Evolutionary conservation across 192 early-diverging fungal genomes (phyloP), one percentile per base, ranked within the genome.

Genomic region (Dissophora ornata): DNA sequence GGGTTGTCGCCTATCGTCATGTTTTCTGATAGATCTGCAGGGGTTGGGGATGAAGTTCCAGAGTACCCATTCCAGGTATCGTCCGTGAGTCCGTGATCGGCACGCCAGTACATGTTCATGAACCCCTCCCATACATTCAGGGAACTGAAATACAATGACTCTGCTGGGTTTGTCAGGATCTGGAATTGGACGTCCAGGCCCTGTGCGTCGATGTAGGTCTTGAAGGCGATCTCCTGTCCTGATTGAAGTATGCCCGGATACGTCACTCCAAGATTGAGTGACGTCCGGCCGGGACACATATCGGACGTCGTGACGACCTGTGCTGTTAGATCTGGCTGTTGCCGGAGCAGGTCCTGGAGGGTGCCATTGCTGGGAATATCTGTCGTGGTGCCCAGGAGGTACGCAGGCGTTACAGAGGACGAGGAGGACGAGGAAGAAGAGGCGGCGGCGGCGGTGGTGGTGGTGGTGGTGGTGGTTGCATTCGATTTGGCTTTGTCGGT

Each of bases 31-130:
- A 67, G 4, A 26, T 71, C 69, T 3, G 15, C 7, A 2, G 69
- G 69, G 4, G n/a, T 41, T 5, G 69, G 69, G 0, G 73, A 55
- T 0, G 71, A 77, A 1, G 51, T 47, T 9, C 21, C 9, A 21
- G 64, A 55, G 1, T 26, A 16, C 5, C 59, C 71, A 13, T 77
- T 58, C 73, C 64, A 77, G 4, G 64, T 45, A 34, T 48, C 9
- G 19, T 77, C 73, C 16, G 64, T 62, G 12, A 77, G 29, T 62
- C 73, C 59, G 50, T 77, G 64, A 16, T 40, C 28, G 4, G 73
- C 73, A 24, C 73, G 57, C 73, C 73, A 77, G 53, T 62, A 77
- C 73, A 77, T 80, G 45, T 71, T 80, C 69, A 80, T 80, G 10
- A 59, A 70, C 10, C 79, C 79, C 30, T 80, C 69, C 79, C 79